A percentile compares a stretch with the other conserved stretches of the same genome.
phyloP scores from a whole-genome alignment of 108 stramenopile genomes.

The Mediolabrus comicus region DNA sequence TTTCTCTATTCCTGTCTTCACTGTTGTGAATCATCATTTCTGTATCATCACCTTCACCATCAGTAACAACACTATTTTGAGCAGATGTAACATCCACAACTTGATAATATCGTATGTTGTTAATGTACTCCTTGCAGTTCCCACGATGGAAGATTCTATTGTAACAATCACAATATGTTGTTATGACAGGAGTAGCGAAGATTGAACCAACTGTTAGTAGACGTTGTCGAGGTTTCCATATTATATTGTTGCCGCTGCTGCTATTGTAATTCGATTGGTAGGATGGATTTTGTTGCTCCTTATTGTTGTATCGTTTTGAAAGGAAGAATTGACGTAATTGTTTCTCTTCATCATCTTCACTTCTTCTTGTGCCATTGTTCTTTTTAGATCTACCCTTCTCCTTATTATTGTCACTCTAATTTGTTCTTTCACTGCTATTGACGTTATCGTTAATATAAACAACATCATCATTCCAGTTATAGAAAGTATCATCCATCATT shows the following conservation, averaged over 20 bases:
- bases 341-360: background rate
- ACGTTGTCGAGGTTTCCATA: constrained; percentile 24
- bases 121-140: background rate
- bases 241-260: background rate
- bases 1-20: background rate
- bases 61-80: background rate
- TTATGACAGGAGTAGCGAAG: constrained; percentile 14
- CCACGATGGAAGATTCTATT: background rate
- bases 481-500: background rate
- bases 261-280: too few relatives aligned
- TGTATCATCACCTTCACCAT: background rate
- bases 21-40: background rate
- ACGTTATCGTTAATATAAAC: background rate
- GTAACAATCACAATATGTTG: constrained; percentile 1
- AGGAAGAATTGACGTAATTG: constrained; percentile 34
- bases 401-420: background rate
- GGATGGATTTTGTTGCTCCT: constrained; percentile 52
- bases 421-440: background rate
- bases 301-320: constrained; percentile 1
- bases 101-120: background rate
- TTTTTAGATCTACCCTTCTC: background rate
- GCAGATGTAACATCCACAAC: background rate
- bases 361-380: background rate
- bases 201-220: constrained; percentile 40
- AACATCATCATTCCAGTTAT: background rate